Percentiles rank a stretch among this genome's conserved stretches.
Evolutionary conservation across 352 stramenopile species (phyloP).

Genomic region (Elongisporangium undulatum): DNA sequence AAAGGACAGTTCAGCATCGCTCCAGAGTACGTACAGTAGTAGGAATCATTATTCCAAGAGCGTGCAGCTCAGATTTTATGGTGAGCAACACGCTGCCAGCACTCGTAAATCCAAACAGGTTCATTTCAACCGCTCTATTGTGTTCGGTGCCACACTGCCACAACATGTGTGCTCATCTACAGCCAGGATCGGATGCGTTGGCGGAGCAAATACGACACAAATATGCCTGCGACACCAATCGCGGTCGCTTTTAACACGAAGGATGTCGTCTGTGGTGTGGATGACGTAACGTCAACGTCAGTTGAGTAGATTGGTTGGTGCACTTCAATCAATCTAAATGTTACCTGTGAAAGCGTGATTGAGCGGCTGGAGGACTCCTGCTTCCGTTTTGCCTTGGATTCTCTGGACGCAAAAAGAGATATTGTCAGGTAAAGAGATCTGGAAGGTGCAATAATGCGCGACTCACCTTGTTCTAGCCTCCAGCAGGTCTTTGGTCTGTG

Average conservation of each 20-base stretch:
- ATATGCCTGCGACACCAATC: constrained; percentile 23
- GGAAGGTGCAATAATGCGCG: constrained; percentile 10
- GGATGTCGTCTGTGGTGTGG: constrained; percentile 5
- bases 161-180: constrained; percentile 5
- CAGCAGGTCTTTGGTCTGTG: constrained; percentile 19
- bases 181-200: constrained; percentile 16
- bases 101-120: neutral
- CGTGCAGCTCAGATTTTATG: neutral
- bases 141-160: neutral
- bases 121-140: neutral
- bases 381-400: neutral
- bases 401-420: neutral
- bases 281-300: neutral
- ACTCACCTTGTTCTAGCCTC: constrained; percentile 11
- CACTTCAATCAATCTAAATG: neutral
- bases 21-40: too few relatives aligned
- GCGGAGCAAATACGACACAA: constrained; percentile 26
- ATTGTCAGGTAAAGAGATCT: neutral
- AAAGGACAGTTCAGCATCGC: neutral
- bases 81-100: neutral
- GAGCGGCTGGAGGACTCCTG: neutral
- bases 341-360: neutral
- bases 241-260: constrained; percentile 19
- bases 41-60: neutral
- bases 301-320: neutral